phyloP scores from a whole-genome alignment of 352 stramenopile genomes.

The Phytophthora pluvialis region DNA sequence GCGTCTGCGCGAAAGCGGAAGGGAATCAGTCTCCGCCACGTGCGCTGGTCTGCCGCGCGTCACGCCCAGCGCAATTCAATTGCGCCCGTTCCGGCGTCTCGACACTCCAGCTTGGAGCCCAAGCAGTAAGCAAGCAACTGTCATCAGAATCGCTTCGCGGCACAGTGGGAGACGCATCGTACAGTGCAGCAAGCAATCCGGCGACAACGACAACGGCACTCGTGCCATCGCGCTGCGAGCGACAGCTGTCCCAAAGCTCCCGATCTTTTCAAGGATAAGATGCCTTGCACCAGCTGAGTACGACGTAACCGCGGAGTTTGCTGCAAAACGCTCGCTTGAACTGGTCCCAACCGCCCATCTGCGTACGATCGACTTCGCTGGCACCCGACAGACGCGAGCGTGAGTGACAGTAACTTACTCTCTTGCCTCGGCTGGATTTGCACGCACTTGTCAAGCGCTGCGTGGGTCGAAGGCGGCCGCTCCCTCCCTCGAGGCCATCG shows the following conservation, averaged over 20 bases:
- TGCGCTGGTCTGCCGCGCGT: slow-evolving; percentile 2
- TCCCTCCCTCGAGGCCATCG: neutral
- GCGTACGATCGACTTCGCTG: slow-evolving; percentile 3
- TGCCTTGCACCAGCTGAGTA: slow-evolving; percentile 15
- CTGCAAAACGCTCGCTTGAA: slow-evolving; percentile 24
- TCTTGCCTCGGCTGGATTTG: slow-evolving; percentile 10
- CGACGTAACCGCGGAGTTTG: slow-evolving; percentile 20
- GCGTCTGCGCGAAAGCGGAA: neutral
- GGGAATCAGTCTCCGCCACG: slow-evolving; percentile 1
- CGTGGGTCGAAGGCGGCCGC: neutral
- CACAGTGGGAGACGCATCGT: slow-evolving; percentile 3
- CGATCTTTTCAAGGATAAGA: slow-evolving; percentile 23
- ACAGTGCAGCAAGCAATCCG: too few relatives aligned
- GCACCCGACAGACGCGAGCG: slow-evolving; percentile 8
- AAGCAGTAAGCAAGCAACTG: neutral
- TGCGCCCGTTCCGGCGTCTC: slow-evolving; percentile 8
- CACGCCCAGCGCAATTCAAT: slow-evolving; percentile 7
- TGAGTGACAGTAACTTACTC: slow-evolving; percentile 1
- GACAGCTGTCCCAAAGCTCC: slow-evolving; percentile 4
- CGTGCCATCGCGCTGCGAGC: neutral
- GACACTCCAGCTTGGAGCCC: slow-evolving; percentile 10
- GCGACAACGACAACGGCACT: slow-evolving; percentile 2
- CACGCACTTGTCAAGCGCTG: slow-evolving; percentile 7
- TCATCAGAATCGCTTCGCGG: slow-evolving; percentile 2
- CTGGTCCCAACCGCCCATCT: slow-evolving; percentile 23